Conservation (phyloP, 257 asterid genomes). For the Nicotiana tabacum region DNA sequence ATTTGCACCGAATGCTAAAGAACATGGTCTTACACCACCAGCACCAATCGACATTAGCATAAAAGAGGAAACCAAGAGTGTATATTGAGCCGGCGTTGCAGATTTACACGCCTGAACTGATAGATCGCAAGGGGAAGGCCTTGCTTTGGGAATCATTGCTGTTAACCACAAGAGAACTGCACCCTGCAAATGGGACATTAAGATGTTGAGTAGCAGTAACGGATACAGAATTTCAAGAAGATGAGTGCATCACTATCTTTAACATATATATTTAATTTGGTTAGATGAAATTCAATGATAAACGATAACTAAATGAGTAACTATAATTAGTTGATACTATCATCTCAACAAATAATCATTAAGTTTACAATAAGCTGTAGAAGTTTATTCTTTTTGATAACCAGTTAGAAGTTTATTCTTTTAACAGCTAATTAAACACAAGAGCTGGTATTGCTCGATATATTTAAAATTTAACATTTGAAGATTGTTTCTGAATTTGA, state of each 20-base stretch:
- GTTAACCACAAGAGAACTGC: slow-evolving; percentile 55
- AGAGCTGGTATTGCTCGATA: background rate
- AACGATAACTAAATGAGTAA: background rate
- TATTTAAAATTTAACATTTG: too few species aligned
- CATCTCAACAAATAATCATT: background rate
- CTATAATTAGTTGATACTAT: background rate
- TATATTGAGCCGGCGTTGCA: slow-evolving; percentile 36
- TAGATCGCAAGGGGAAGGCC: slow-evolving; percentile 40
- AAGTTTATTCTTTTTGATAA: background rate
- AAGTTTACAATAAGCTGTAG: background rate
- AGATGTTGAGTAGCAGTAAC: background rate
- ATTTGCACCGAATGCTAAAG: slow-evolving; percentile 74
- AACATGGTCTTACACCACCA: slow-evolving; percentile 59
- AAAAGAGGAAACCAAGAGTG: slow-evolving; percentile 35
- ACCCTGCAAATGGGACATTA: slow-evolving; percentile 34
- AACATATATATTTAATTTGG: background rate
- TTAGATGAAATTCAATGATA: background rate
- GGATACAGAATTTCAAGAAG: background rate
- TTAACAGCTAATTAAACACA: background rate
- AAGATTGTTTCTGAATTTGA: background rate
- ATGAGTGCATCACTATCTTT: background rate
- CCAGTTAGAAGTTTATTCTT: background rate
- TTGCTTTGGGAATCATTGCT: slow-evolving; percentile 38
- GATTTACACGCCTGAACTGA: slow-evolving; percentile 24
- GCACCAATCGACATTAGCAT: slow-evolving; percentile 64